These are phyloP conservation scores for Volvox africanus DNA, from an alignment of 139 green algal species.

Conservation along the genomic window DNA sequence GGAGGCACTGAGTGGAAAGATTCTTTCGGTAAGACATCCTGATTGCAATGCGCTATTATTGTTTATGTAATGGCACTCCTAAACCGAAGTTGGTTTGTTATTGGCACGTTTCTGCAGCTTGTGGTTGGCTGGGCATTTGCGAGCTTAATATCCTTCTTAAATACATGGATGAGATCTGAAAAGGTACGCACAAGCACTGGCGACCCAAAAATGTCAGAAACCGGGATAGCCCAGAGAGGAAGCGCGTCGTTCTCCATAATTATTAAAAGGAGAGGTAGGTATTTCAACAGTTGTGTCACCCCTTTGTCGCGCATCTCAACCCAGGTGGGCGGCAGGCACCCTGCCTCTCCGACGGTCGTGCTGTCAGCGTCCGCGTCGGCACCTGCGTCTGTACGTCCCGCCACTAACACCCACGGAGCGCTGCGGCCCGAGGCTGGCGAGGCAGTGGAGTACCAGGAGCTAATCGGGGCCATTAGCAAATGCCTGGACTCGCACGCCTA, in stretches of 20 bases:
- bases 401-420: not conserved
- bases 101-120: conserved; percentile 19
- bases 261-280: too few species aligned
- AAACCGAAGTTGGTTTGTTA: not conserved
- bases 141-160: not conserved
- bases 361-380: not conserved
- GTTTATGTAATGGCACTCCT: not conserved
- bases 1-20: not conserved
- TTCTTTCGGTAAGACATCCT: not conserved
- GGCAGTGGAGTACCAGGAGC: not conserved
- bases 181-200: not conserved
- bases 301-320: too few species aligned
- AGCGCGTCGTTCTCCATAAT: too few species aligned
- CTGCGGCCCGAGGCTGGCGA: not conserved
- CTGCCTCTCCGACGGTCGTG: not conserved
- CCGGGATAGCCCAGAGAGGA: too few species aligned
- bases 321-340: not conserved
- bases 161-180: not conserved
- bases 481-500: not conserved
- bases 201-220: too few species aligned
- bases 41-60: not conserved
- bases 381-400: not conserved
- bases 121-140: not conserved
- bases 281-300: too few species aligned
- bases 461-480: not conserved